Conservation (phyloP, 495 filamentous ascomycete species). For the Immersiella caudata region DNA sequence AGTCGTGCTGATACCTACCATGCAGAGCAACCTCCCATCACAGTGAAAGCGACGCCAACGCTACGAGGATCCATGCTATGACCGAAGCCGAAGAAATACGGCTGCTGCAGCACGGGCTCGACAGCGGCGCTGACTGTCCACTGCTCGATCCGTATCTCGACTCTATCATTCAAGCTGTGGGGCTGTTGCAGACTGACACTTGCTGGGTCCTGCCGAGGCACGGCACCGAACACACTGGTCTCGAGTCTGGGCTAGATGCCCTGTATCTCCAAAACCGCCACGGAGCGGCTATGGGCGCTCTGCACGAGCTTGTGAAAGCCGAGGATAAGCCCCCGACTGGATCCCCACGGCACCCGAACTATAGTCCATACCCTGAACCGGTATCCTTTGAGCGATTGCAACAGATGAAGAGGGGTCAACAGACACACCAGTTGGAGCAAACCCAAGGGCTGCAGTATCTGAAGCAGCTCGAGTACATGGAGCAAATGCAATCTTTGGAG, state of each 20-base stretch:
- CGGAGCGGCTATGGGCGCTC: background rate
- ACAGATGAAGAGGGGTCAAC: background rate
- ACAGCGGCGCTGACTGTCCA: background rate
- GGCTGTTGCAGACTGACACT: background rate
- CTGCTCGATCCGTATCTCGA: constrained; percentile 25
- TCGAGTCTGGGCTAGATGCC: background rate
- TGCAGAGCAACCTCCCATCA: constrained; percentile 3
- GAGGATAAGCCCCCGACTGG: constrained; percentile 18
- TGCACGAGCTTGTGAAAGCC: background rate
- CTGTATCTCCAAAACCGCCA: background rate
- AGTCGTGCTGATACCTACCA: background rate
- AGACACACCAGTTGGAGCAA: background rate
- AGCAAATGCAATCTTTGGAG: constrained; percentile 13
- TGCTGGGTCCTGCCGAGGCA: too few relatives aligned
- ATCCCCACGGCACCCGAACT: constrained; percentile 20
- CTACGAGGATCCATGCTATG: constrained; percentile 9
- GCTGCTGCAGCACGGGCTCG: background rate
- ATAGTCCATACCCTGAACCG: constrained; percentile 6
- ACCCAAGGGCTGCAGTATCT: background rate
- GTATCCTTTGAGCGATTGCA: background rate
- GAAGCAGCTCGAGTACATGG: constrained; percentile 2
- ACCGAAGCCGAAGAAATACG: constrained; percentile 20
- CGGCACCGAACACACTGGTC: background rate
- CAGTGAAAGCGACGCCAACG: background rate
- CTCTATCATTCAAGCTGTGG: constrained; percentile 16